phyloP scores from a whole-genome alignment of 208 protist species.

The Trichomonas vaginalis region DNA sequence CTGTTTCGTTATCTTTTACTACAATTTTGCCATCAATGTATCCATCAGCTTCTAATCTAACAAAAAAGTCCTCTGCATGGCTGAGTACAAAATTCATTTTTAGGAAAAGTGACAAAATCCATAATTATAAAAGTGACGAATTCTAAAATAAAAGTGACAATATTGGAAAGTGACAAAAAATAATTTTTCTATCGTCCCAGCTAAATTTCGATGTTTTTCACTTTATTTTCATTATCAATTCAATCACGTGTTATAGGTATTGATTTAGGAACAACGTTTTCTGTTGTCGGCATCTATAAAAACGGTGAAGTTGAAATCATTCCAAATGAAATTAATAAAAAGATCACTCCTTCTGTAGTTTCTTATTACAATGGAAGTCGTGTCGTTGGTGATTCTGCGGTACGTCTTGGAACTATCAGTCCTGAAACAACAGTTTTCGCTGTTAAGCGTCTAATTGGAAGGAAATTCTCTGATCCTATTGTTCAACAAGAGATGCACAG shows the following conservation, averaged over 20 bases:
- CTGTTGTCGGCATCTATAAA: slow-evolving; percentile 50
- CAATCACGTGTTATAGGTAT: slow-evolving; percentile 47
- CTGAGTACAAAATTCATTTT: background rate
- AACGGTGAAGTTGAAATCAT: slow-evolving; percentile 34
- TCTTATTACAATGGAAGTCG: slow-evolving; percentile 38
- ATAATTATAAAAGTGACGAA: too few species aligned
- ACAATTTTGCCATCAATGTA: background rate
- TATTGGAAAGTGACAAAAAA: too few species aligned
- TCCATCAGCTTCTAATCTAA: background rate
- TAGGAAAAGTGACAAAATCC: too few species aligned
- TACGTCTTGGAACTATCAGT: slow-evolving; percentile 65
- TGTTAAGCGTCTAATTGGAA: slow-evolving; percentile 68
- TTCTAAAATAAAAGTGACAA: too few species aligned
- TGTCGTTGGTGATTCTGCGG: slow-evolving; percentile 51
- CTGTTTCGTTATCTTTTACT: background rate
- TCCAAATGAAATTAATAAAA: slow-evolving; percentile 52
- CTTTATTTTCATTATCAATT: background rate
- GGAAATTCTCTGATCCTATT: slow-evolving; percentile 63
- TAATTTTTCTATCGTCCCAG: too few species aligned
- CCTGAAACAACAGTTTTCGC: slow-evolving; percentile 67
- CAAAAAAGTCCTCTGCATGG: background rate
- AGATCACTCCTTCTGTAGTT: slow-evolving; percentile 49
- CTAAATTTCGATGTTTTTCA: too few species aligned
- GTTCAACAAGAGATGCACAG: slow-evolving; percentile 80
- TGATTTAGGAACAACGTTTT: slow-evolving; percentile 59